Evolutionary conservation across 1,139 yeast genomes (phyloP).

Genomic region (Ogataea hybrid): DNA sequence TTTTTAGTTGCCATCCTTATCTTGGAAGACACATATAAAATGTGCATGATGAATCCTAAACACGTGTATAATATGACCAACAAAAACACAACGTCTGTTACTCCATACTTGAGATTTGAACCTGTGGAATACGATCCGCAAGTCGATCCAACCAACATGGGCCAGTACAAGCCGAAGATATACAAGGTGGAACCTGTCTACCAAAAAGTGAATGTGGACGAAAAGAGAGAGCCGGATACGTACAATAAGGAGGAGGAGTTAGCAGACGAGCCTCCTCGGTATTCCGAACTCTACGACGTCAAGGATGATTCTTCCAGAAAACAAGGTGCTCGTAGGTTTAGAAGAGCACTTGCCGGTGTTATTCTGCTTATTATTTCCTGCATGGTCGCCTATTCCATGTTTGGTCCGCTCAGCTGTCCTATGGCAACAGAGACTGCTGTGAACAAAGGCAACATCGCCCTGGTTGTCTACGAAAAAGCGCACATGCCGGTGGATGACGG

Average conservation of each 20-base stretch:
- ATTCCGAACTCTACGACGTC: not conserved
- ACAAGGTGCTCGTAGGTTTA: not conserved
- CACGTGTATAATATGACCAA: slow-evolving; percentile 14
- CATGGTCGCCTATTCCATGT: not conserved
- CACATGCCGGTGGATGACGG: not conserved
- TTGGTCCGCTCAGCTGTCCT: not conserved
- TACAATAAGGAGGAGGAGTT: not conserved
- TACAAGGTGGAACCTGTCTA: slow-evolving; percentile 27
- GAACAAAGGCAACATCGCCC: slow-evolving; percentile 16
- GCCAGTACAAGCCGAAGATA: slow-evolving; percentile 28
- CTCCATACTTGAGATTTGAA: slow-evolving; percentile 11
- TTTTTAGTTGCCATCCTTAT: slow-evolving; percentile 1
- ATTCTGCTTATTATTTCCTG: not conserved
- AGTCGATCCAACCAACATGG: slow-evolving; percentile 28
- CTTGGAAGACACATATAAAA: not conserved
- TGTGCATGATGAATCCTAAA: slow-evolving; percentile 23
- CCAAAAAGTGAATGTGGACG: slow-evolving; percentile 7
- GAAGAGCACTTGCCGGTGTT: not conserved
- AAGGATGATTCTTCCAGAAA: not conserved
- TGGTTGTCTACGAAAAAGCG: not conserved
- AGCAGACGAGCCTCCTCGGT: slow-evolving; percentile 5
- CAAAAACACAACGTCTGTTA: not conserved
- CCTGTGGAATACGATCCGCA: slow-evolving; percentile 28
- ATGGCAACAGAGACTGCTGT: not conserved
- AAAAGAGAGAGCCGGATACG: not conserved